Evolutionary conservation across 2,329 filamentous ascomycete species (phyloP), one percentile per base, ranked within the genome.

Genomic region (Beauveria varroae): DNA sequence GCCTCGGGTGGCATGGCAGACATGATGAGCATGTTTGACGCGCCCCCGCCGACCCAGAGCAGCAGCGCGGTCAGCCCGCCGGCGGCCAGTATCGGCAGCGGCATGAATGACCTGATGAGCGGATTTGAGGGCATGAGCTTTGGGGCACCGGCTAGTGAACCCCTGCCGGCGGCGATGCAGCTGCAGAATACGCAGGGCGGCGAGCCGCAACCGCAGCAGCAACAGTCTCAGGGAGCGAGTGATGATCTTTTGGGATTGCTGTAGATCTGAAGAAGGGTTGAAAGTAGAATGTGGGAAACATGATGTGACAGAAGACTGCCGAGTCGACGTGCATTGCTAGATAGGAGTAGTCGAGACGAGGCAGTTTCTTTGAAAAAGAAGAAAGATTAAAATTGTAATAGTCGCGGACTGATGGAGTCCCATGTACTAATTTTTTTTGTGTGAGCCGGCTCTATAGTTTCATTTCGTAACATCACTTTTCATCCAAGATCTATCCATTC

Each of bases 51-150:
- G 24, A 80, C 83, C n/a, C 74, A 81, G 24, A 75, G 79, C 52
- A 63, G 79, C 52, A 64, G 73, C 68, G 63, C 62, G 30, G 77
- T 78, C n/a, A 26, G 40, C 14, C 47, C 49, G 37, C 34, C 49
- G 2, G 79, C 80, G 1, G n/a, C 61, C 67, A 60, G 60, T 71
- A 58, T 69, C 28, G 75, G 76, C 68, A 81, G 82, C 73, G 90
- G 87, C 60, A 84, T 96, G 80, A 90, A 90, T 66, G 93, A 98
- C 74, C 78, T 99, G 69, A 88, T 97, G 80, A 91, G 91, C 70
- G 93, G 93, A 1, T 96, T 99, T 71, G 90, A 87, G 30, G 86
- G 86, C 5, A 79, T 99, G 76, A 87, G 91, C 75, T 79, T 99
- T 70, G 83, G 86, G 52, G 85, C 84, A 46, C 76, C 78, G 55